A percentile compares a stretch with the other conserved stretches of the same genome.
Conservation (phyloP, 768 basidiomycete species). For the Suillus luteus region DNA sequence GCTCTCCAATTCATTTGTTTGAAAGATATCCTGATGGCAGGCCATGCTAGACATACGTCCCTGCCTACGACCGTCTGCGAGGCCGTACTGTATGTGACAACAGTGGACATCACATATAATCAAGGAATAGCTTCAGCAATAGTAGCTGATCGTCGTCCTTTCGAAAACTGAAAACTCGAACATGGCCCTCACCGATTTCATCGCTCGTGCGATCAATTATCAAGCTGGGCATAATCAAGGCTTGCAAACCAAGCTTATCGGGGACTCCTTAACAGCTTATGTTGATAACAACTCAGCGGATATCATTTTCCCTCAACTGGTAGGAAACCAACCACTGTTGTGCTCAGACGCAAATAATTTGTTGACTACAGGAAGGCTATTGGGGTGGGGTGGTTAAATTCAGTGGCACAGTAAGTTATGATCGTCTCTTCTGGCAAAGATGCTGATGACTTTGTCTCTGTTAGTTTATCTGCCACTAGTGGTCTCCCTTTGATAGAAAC, state of each 20-base stretch:
- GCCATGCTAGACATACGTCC: background rate
- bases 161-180: conserved; percentile 9
- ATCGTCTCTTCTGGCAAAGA: background rate
- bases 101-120: conserved; percentile 2
- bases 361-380: background rate
- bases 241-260: background rate
- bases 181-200: background rate
- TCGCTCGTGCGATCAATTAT: background rate
- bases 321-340: background rate
- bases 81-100: conserved; percentile 1
- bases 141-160: background rate
- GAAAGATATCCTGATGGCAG: conserved; percentile 1
- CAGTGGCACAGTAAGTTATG: background rate
- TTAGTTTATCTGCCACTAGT: conserved; percentile 3
- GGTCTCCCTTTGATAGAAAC: conserved; percentile 7
- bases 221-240: conserved; percentile 1
- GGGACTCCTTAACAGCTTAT: background rate
- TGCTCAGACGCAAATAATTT: background rate
- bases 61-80: conserved; percentile 3
- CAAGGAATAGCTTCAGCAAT: background rate
- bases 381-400: background rate
- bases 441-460: background rate
- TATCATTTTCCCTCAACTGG: background rate
- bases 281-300: background rate
- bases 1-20: background rate